These are phyloP conservation scores for Laguncularia racemosa DNA, from an alignment of 345 rosid genomes.

Conservation along the genomic window DNA sequence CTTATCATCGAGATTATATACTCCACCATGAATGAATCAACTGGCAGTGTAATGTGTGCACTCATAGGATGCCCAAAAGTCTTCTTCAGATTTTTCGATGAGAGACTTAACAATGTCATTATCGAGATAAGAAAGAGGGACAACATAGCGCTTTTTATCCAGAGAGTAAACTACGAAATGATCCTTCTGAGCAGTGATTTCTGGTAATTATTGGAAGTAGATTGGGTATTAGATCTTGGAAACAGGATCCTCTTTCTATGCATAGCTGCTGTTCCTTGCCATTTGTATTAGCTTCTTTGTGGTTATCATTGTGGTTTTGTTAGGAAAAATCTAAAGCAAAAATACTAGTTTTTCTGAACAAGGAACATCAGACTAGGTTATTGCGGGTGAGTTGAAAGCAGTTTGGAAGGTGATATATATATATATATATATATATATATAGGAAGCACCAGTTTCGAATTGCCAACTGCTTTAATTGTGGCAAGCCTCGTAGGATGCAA, in stretches of 20 bases:
- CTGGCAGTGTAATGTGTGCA: slow-evolving; percentile 31
- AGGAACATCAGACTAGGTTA: background rate
- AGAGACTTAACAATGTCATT: slow-evolving; percentile 6
- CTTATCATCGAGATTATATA: slow-evolving; percentile 18
- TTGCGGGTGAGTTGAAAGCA: background rate
- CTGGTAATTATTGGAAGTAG: background rate
- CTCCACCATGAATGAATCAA: slow-evolving; percentile 18
- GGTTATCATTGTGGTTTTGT: slow-evolving; percentile 10
- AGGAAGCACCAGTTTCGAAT: too few species aligned
- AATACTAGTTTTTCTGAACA: too few species aligned
- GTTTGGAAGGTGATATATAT: too few species aligned
- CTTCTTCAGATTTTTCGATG: slow-evolving; percentile 11
- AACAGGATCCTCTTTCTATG: slow-evolving; percentile 6
- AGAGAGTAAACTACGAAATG: slow-evolving; percentile 17
- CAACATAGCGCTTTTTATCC: slow-evolving; percentile 6
- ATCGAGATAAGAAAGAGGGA: slow-evolving; percentile 19
- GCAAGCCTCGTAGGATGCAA: too few species aligned
- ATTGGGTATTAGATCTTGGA: background rate
- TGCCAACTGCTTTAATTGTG: too few species aligned
- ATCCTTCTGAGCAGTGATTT: slow-evolving; percentile 13
- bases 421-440: too few species aligned
- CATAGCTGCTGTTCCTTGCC: slow-evolving; percentile 8
- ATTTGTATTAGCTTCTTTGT: slow-evolving; percentile 11
- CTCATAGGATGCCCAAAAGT: slow-evolving; percentile 2
- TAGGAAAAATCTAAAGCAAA: background rate